Base-by-base conservation (phyloP, 805 yeast genomes). In the Dipodascus albidus region DNA sequence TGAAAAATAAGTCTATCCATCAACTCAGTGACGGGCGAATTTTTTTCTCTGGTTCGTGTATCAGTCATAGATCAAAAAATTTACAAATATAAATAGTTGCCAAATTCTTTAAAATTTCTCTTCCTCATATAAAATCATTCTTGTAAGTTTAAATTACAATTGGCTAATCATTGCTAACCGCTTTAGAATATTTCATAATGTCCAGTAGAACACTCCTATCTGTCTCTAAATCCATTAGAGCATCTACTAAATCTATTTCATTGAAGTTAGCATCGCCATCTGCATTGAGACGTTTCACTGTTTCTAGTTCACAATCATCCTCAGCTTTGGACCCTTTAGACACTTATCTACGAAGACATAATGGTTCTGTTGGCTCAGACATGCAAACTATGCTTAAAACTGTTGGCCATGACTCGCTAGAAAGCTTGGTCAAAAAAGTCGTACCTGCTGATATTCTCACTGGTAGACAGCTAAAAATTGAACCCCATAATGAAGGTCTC, bases 341-440 rank as follows among this genome's bases (percentile, higher is more conserved):
- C 65, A 83, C 93, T 1, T 93, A 91, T 68, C 79, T 85, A 50
- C 80, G 95, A 64, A 86, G 98, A 62, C 99, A 93, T 69, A 73
- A 91, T 55, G 99, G 99, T 11, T 60, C 72, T 4, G 88, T 95
- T 22, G 82, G 86, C 0, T 62, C 59, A 0, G 81, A 87, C 58
- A 85, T 85, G 19, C 63, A 69, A 17, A 67, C 70, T 31, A 88
- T 91, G 96, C 75, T 93, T 52, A 56, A 68, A 2, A 67, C 75
- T 9, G 73, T 90, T 52, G 90, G 88, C 1, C 81, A 81, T 65
- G 58, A 69, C 0, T 85, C 87, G 64, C 67, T 91, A 52, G 82
- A 82, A 52, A 78, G 80, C 48, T 90, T 93, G 62, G 78, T 91
- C 50, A 62, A 75, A 4, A 73, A 78, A 15, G 90, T 87, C 4